Percentiles rank a stretch among this genome's conserved stretches.
Conservation (phyloP, 2,329 filamentous ascomycete genomes). For the Pyricularia sp. region DNA sequence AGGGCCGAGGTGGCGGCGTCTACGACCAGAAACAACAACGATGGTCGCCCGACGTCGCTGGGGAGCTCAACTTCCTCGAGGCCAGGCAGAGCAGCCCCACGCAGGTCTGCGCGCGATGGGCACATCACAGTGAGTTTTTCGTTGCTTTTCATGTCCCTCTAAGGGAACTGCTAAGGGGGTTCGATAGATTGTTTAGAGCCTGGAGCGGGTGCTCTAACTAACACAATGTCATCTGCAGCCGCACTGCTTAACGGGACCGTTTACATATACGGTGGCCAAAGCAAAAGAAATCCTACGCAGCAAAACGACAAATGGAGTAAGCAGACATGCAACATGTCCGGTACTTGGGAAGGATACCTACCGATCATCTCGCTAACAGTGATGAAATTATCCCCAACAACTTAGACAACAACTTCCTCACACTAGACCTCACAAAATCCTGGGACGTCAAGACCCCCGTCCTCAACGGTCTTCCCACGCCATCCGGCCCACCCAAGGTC, state of each 20-base stretch:
- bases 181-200: neutral
- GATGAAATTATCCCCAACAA: neutral
- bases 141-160: no score
- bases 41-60: constrained; percentile 3
- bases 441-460: constrained; percentile 59
- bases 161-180: neutral
- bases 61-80: constrained; percentile 19
- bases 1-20: constrained; percentile 15
- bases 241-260: constrained; percentile 66
- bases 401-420: constrained; percentile 62
- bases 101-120: constrained; percentile 55
- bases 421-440: constrained; percentile 61
- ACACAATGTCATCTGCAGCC: constrained; percentile 24
- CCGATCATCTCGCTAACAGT: neutral
- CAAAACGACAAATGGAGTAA: constrained; percentile 60
- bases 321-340: constrained; percentile 13
- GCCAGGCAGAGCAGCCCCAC: constrained; percentile 37
- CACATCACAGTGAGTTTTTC: constrained; percentile 43
- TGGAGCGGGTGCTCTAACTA: constrained; percentile 5
- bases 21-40: constrained; percentile 5
- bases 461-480: constrained; percentile 47
- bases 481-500: constrained; percentile 61
- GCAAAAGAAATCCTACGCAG: constrained; percentile 48
- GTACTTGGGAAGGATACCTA: no score
- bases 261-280: constrained; percentile 67